Percentiles rank a stretch among this genome's conserved stretches.
Evolutionary conservation across 768 basidiomycete species (phyloP).

Genomic region (Pisolithus tinctorius): DNA sequence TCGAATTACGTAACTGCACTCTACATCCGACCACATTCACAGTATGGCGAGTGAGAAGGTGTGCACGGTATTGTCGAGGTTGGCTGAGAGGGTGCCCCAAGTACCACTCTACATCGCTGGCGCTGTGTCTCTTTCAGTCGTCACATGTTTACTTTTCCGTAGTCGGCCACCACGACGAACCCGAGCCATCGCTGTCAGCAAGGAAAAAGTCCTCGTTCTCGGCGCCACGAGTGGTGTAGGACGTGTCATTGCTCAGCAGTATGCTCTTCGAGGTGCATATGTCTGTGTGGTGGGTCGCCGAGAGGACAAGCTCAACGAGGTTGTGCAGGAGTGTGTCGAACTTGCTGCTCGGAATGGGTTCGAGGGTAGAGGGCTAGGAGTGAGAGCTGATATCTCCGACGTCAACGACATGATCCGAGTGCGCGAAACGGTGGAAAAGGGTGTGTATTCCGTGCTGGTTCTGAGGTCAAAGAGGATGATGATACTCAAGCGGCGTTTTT

Average conservation of each 20-base stretch:
- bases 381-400: slow-evolving; percentile 58
- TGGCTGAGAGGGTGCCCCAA: background rate
- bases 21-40: no score
- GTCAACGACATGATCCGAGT: slow-evolving; percentile 62
- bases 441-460: slow-evolving; percentile 33
- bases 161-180: slow-evolving; percentile 22
- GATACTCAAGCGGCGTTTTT: background rate
- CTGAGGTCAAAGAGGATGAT: background rate
- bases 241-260: slow-evolving; percentile 57
- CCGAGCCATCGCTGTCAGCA: slow-evolving; percentile 28
- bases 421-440: slow-evolving; percentile 43
- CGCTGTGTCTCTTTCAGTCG: slow-evolving; percentile 9
- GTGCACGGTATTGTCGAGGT: background rate
- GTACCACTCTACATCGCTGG: slow-evolving; percentile 3
- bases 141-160: slow-evolving; percentile 13
- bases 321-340: slow-evolving; percentile 51
- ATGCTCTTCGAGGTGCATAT: slow-evolving; percentile 67
- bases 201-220: slow-evolving; percentile 73
- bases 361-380: slow-evolving; percentile 36
- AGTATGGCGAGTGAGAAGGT: background rate
- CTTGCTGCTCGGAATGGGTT: slow-evolving; percentile 13
- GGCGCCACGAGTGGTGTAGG: slow-evolving; percentile 87
- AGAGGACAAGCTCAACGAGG: slow-evolving; percentile 45
- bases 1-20: no score
- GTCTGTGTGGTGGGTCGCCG: slow-evolving; percentile 73